Evolutionary conservation across 208 protist species (phyloP).

Genomic region (Herpetomonas muscarum): DNA sequence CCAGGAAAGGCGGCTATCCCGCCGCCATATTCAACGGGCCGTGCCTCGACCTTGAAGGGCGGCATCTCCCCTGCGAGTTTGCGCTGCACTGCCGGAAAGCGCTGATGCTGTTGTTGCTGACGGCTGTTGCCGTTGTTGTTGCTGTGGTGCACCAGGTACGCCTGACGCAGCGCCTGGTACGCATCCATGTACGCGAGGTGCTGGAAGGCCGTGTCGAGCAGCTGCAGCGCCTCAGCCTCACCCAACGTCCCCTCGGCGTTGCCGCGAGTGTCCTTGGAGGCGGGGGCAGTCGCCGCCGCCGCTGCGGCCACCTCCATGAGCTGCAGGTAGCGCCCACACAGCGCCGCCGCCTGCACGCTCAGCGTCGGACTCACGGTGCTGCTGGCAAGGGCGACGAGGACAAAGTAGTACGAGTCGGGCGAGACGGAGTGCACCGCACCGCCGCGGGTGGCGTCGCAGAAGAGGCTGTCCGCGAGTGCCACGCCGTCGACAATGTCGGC

Average conservation of each 20-base stretch:
- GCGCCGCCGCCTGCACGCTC: slow-evolving; percentile 49
- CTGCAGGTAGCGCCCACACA: slow-evolving; percentile 59
- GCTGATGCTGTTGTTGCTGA: background rate
- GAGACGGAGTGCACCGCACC: slow-evolving; percentile 14
- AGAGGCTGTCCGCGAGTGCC: slow-evolving; percentile 20
- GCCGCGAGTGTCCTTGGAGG: background rate
- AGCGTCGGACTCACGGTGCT: slow-evolving; percentile 40
- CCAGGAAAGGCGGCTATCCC: background rate
- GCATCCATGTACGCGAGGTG: slow-evolving; percentile 21
- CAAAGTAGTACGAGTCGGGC: slow-evolving; percentile 55
- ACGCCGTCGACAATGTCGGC: slow-evolving; percentile 50
- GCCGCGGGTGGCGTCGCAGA: background rate
- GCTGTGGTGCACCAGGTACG: slow-evolving; percentile 23
- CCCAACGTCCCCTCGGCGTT: background rate
- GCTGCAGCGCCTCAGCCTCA: slow-evolving; percentile 31
- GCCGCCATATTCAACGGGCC: background rate
- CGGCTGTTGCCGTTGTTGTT: too few relatives aligned
- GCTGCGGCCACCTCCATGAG: slow-evolving; percentile 30
- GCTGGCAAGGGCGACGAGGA: slow-evolving; percentile 30
- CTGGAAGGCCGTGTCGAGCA: slow-evolving; percentile 23
- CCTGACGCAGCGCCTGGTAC: slow-evolving; percentile 40
- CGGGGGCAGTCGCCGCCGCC: background rate
- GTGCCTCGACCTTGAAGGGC: background rate
- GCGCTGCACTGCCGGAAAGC: slow-evolving; percentile 8
- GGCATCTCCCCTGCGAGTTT: background rate